A percentile compares a stretch with the other conserved stretches of the same genome.
Conservation (phyloP, 352 stramenopile species). For the Globisporangium irregulare region DNA sequence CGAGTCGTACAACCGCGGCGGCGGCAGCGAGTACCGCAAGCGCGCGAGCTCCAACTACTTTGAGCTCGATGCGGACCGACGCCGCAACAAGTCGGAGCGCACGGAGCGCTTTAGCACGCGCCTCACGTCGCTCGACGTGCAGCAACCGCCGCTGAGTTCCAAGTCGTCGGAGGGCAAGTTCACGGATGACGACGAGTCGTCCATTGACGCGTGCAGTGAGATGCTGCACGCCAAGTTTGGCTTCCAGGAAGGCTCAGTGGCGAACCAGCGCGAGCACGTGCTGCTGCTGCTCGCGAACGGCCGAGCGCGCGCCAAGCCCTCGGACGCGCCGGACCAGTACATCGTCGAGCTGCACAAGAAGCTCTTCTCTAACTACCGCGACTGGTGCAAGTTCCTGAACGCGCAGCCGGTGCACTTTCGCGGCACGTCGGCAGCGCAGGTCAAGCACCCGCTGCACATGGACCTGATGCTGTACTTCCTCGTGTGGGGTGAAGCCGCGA, state of each 20-base stretch:
- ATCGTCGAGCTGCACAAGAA: slow-evolving; percentile 66
- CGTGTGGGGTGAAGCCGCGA: slow-evolving; percentile 96
- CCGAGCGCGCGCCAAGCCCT: slow-evolving; percentile 48
- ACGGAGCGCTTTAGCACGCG: slow-evolving; percentile 56
- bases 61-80: slow-evolving; percentile 69
- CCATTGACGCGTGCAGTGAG: slow-evolving; percentile 81
- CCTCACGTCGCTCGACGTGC: slow-evolving; percentile 58
- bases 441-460: slow-evolving; percentile 58
- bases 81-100: slow-evolving; percentile 69
- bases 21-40: slow-evolving; percentile 27
- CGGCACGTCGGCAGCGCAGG: slow-evolving; percentile 9
- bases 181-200: slow-evolving; percentile 67
- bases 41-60: slow-evolving; percentile 85
- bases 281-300: slow-evolving; percentile 77
- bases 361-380: slow-evolving; percentile 69
- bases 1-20: slow-evolving; percentile 9
- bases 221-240: slow-evolving; percentile 79
- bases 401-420: slow-evolving; percentile 73
- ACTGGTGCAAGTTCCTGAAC: slow-evolving; percentile 74
- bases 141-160: slow-evolving; percentile 17
- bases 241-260: slow-evolving; percentile 79
- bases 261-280: slow-evolving; percentile 84
- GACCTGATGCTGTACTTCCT: slow-evolving; percentile 97
- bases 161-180: slow-evolving; percentile 16
- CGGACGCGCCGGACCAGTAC: slow-evolving; percentile 51